Evolutionary conservation across 352 stramenopile species (phyloP).

Genomic region (Phytophthora boehmeriae): DNA sequence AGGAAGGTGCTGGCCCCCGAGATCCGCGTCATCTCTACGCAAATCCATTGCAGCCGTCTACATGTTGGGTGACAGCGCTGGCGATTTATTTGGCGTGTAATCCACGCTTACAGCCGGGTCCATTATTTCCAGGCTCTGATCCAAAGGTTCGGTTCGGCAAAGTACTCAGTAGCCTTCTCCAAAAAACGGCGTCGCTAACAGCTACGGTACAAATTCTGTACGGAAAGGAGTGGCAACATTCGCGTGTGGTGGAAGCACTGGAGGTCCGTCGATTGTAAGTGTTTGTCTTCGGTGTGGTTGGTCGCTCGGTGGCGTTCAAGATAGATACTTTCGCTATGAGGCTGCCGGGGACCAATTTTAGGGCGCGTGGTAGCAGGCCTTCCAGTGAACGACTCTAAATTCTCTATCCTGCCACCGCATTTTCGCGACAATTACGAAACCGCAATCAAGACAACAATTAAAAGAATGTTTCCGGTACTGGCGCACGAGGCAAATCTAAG

Average conservation of each 20-base stretch:
- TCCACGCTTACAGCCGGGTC: neutral
- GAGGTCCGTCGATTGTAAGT: constrained; percentile 18
- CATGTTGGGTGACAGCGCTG: constrained; percentile 6
- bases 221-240: constrained; percentile 25
- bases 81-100: constrained; percentile 7
- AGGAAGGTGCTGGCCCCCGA: constrained; percentile 14
- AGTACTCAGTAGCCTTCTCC: neutral
- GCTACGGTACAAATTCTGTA: constrained; percentile 23
- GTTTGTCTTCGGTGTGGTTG: constrained; percentile 21
- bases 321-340: constrained; percentile 27
- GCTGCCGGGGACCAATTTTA: constrained; percentile 18
- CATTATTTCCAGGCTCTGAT: constrained; percentile 5
- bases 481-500: neutral
- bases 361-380: constrained; percentile 13
- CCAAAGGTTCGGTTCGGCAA: constrained; percentile 12
- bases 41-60: constrained; percentile 4
- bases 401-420: constrained; percentile 12
- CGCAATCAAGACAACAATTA: neutral
- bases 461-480: constrained; percentile 11
- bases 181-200: neutral
- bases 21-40: constrained; percentile 26
- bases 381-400: constrained; percentile 8
- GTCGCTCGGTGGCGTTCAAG: constrained; percentile 16
- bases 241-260: constrained; percentile 16
- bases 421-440: too few species aligned